Conservation (phyloP, 2,329 filamentous ascomycete species). For the Epichloe aotearoae region DNA sequence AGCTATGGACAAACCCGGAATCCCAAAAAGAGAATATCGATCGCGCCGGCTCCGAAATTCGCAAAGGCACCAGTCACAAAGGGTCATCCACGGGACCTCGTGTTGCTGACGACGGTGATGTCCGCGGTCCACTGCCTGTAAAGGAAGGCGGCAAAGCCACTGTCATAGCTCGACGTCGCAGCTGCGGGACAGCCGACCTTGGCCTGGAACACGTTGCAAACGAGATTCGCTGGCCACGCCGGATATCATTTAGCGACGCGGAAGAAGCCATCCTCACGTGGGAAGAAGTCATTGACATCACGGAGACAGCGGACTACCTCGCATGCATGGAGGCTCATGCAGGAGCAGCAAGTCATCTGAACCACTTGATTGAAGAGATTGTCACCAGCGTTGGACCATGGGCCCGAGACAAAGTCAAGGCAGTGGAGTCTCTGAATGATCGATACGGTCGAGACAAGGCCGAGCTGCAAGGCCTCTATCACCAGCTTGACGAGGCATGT, state of each 20-base stretch:
- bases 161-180: slow-evolving; percentile 49
- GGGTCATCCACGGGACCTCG: slow-evolving; percentile 46
- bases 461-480: slow-evolving; percentile 53
- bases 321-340: slow-evolving; percentile 22
- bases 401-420: slow-evolving; percentile 43
- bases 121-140: slow-evolving; percentile 38
- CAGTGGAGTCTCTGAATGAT: slow-evolving; percentile 46
- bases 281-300: slow-evolving; percentile 38
- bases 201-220: slow-evolving; percentile 24
- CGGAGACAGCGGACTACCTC: slow-evolving; percentile 17
- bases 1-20: slow-evolving; percentile 11
- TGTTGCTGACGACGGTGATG: slow-evolving; percentile 43
- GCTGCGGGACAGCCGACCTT: slow-evolving; percentile 27
- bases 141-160: slow-evolving; percentile 33
- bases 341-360: slow-evolving; percentile 44
- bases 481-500: slow-evolving; percentile 57
- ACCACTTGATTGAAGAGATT: slow-evolving; percentile 37
- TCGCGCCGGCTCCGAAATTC: slow-evolving; percentile 26
- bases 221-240: slow-evolving; percentile 54
- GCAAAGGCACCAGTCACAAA: slow-evolving; percentile 26
- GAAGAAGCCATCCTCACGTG: slow-evolving; percentile 62
- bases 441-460: slow-evolving; percentile 50
- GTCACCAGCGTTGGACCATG: slow-evolving; percentile 43
- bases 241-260: slow-evolving; percentile 62
- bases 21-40: slow-evolving; percentile 13